Evolutionary conservation across 805 yeast genomes (phyloP).

Genomic region (Cyberlindnera xishuangbannaensis): DNA sequence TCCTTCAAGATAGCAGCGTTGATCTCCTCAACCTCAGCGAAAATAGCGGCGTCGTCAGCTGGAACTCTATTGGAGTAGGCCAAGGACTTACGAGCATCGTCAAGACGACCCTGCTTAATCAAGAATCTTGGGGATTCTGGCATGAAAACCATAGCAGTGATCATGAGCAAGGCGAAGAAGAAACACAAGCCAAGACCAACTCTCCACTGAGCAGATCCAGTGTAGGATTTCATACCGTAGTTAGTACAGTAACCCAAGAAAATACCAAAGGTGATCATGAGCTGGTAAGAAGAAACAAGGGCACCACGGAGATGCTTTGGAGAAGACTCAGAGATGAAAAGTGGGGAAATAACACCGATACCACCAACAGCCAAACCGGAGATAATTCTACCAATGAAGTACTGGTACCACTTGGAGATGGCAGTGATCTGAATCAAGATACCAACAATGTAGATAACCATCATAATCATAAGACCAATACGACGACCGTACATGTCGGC

Average conservation of each 20-base stretch:
- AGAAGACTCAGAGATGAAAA: conserved; percentile 64
- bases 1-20: conserved; percentile 59
- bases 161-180: conserved; percentile 37
- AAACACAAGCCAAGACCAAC: conserved; percentile 57
- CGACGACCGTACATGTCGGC: conserved; percentile 67
- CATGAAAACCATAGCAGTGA: conserved; percentile 40
- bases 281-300: conserved; percentile 62
- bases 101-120: conserved; percentile 47
- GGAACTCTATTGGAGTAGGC: conserved; percentile 54
- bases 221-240: conserved; percentile 53
- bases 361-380: conserved; percentile 79
- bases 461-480: conserved; percentile 53
- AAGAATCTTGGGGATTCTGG: conserved; percentile 73
- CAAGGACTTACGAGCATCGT: conserved; percentile 56
- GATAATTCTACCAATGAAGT: conserved; percentile 60
- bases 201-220: conserved; percentile 75
- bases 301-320: conserved; percentile 71
- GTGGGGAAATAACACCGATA: conserved; percentile 68
- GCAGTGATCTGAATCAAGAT: conserved; percentile 59
- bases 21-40: conserved; percentile 52
- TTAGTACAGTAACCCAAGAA: conserved; percentile 72
- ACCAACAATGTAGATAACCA: conserved; percentile 63
- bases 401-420: conserved; percentile 57
- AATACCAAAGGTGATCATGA: conserved; percentile 66
- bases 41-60: conserved; percentile 48